Evolutionary conservation across 345 rosid species (phyloP).

Genomic region (Jatropha curcas): DNA sequence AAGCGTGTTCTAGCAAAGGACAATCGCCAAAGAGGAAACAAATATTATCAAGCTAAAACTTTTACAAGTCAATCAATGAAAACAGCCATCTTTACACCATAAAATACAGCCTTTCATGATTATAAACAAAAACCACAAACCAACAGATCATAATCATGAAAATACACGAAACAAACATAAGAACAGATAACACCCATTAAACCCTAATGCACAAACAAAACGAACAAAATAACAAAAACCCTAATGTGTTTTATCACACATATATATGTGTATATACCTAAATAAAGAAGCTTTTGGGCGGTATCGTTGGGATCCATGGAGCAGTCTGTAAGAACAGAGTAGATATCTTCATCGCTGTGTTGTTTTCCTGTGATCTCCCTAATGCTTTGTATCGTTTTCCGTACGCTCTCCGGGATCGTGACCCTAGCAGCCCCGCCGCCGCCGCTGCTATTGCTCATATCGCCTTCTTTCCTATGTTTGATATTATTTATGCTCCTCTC

Average conservation of each 20-base stretch:
- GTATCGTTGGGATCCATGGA: slow-evolving; percentile 35
- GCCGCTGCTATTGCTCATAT: slow-evolving; percentile 39
- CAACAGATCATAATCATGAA: slow-evolving; percentile 6
- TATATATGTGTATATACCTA: slow-evolving; percentile 24
- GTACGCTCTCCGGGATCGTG: slow-evolving; percentile 53
- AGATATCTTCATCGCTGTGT: slow-evolving; percentile 36
- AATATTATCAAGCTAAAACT: not conserved
- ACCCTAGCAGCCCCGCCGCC: slow-evolving; percentile 35
- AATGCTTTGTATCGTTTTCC: slow-evolving; percentile 19
- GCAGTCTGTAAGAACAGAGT: slow-evolving; percentile 28
- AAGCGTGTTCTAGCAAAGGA: not conserved
- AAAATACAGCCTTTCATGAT: not conserved
- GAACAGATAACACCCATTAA: not conserved
- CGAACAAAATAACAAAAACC: slow-evolving; percentile 1
- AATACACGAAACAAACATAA: not conserved
- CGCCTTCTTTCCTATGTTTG: slow-evolving; percentile 15
- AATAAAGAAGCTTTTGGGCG: slow-evolving; percentile 28
- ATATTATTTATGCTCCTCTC: not conserved
- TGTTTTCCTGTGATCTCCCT: slow-evolving; percentile 32
- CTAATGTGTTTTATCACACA: not conserved
- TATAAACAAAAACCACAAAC: not conserved
- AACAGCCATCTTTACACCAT: not conserved
- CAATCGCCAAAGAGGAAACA: too few species aligned
- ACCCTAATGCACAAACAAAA: slow-evolving; percentile 13
- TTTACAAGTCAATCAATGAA: not conserved